These are phyloP conservation scores for Malus orientalis DNA, from an alignment of 306 rosid genomes.

Conservation along the genomic window DNA sequence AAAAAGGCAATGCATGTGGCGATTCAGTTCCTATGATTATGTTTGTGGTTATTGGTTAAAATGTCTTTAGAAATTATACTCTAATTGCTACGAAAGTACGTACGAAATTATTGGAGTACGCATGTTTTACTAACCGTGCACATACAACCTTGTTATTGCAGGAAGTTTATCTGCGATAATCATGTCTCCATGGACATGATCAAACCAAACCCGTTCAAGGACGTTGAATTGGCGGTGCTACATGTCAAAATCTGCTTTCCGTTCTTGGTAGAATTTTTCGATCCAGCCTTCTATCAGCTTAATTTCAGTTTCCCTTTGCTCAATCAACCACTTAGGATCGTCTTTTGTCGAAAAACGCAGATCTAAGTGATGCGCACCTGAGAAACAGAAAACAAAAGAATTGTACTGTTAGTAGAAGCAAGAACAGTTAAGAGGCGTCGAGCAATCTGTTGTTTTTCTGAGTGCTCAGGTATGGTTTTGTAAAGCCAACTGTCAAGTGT, in stretches of 20 bases:
- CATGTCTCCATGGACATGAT: neutral
- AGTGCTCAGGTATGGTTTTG: neutral
- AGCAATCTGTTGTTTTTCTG: neutral
- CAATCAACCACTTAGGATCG: slow-evolving; percentile 74
- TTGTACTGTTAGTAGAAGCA: too few species aligned
- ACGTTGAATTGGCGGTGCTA: slow-evolving; percentile 2
- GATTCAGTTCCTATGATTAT: too few species aligned
- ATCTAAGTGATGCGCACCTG: slow-evolving; percentile 83
- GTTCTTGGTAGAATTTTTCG: slow-evolving; percentile 29
- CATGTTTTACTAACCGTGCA: too few species aligned
- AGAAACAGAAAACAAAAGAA: neutral
- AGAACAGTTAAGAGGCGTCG: neutral
- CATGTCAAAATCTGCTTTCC: slow-evolving; percentile 16
- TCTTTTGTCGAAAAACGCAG: slow-evolving; percentile 56
- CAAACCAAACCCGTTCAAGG: neutral
- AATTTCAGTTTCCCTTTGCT: slow-evolving; percentile 60
- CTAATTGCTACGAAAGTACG: too few species aligned
- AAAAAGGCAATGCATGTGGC: too few species aligned
- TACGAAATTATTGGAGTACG: too few species aligned
- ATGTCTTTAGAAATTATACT: too few species aligned
- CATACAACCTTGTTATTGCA: too few species aligned
- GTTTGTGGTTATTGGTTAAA: too few species aligned
- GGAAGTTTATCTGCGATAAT: too few species aligned
- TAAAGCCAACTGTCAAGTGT: neutral
- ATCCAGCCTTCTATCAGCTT: slow-evolving; percentile 67